Evolutionary conservation across 2,329 filamentous ascomycete species (phyloP).

Genomic region (Metarhizium anisopliae): DNA sequence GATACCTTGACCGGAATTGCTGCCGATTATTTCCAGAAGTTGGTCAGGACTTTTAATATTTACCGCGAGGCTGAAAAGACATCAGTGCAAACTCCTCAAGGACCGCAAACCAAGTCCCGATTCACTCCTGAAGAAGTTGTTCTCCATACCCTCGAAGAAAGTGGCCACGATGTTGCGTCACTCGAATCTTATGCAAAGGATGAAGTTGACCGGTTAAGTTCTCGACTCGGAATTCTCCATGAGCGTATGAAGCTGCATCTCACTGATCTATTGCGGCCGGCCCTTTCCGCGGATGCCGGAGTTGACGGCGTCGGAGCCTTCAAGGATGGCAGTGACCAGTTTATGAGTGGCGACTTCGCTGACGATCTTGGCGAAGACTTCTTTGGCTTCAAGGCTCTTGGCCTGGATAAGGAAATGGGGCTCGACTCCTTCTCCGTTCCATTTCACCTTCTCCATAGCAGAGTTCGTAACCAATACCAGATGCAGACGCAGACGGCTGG

Average conservation of each 20-base stretch:
- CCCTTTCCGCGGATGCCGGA: conserved; percentile 63
- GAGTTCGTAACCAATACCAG: conserved; percentile 79
- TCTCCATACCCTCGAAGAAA: conserved; percentile 76
- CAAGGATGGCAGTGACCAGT: conserved; percentile 94
- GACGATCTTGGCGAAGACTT: conserved; percentile 98
- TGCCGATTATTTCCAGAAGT: conserved; percentile 79
- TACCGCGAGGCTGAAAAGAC: conserved; percentile 80
- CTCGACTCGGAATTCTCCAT: conserved; percentile 74
- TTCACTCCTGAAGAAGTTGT: conserved; percentile 81
- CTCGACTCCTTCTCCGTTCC: conserved; percentile 83
- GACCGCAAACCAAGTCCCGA: conserved; percentile 46
- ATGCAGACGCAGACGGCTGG: conserved; percentile 59
- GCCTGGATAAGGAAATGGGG: conserved; percentile 84
- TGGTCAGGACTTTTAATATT: conserved; percentile 68
- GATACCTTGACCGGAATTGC: conserved; percentile 86
- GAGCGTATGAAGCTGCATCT: conserved; percentile 92
- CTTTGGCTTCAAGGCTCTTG: conserved; percentile 95
- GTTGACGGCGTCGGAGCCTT: conserved; percentile 84
- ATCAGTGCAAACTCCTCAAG: conserved; percentile 37
- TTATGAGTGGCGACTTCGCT: conserved; percentile 91
- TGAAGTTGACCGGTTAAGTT: conserved; percentile 77
- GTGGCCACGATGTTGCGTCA: conserved; percentile 71
- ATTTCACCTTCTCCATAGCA: conserved; percentile 84
- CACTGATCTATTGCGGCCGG: conserved; percentile 85
- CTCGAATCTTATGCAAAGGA: conserved; percentile 86